Base-by-base conservation (phyloP, 805 yeast genomes). In the Pichia ethanolica region DNA sequence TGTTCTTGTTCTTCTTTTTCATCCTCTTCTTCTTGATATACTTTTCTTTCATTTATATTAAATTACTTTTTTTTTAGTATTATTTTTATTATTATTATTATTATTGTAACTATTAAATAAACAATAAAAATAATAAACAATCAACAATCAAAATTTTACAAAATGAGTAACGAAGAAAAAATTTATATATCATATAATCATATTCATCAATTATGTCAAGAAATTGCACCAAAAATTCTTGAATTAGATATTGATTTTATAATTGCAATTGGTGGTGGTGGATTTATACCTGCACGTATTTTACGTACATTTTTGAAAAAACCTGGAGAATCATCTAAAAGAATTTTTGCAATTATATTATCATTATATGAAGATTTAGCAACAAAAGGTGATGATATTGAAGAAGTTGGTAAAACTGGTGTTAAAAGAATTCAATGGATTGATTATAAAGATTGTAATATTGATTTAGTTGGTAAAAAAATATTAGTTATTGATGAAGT, bases 221-320 rank as follows among this genome's bases (percentile, higher is more conserved):
- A 70, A 53, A 65, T 71, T 3, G 82, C 89, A 13, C 79, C 74
- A 49, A 77, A 74, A 55, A 77, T 86, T 65, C 81, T 80, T 65
- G 68, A 71, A 30, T 83, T 88, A 72, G 80, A 87, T 59, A 95
- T 96, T 38, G 95, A 90, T 67, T 75, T 88, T 51, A 87, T 90
- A 69, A 87, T 91, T 54, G 97, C 98, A 58, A 89, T 91, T 61
- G 99, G 96, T 45, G 66, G 66, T 28, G 67, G 99, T 65, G 99
- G 98, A 2, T 88, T 91, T 68, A 93, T 91, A 51, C 99, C 98
- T 30, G 97, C 99, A 8, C 81, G 99, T 67, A 93, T 93, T 70
- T 76, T 91, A 65, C 81, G 99, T 67, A 83, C 98, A 2, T 93
- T 91, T 69, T 73, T 91, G 58, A 91, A 90, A 68, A 86, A 83